Evolutionary conservation across 148 eudicot species (phyloP), one percentile per base, ranked within the genome.

Genomic region (Cornus kousa): DNA sequence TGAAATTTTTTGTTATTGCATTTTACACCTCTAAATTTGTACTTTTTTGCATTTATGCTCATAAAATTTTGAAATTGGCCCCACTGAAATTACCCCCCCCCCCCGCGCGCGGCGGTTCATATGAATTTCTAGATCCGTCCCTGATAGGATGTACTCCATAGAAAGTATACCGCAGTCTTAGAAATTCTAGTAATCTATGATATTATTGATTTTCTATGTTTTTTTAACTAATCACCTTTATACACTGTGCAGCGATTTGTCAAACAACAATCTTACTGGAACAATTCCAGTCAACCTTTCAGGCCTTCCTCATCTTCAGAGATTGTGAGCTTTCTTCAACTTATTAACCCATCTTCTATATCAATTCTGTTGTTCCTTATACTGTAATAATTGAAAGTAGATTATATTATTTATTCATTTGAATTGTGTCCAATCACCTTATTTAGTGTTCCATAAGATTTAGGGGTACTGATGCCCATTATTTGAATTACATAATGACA

Each of bases 291-390:
- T 76, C 76, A 82, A 73, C 82, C 88, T 92, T 68, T 77, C 97
- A 3, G 82, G 85, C 48, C 89, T 90, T 80, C 90, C 94, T 72
- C 87, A 17, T 75, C 82, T 92, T 73, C 92, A 92, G 66, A 90
- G 3, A 86, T 72, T 89, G 95, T 91, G 85, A 79, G 87, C n/a
- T 35, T 70, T 53, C 59, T 53, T 53, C 59, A 53, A 53, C 16
- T 53, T 53, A 4, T 53, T 53, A 9, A 9, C 57, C 57, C 8
- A 4, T 50, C 14, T 9, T 50, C 14, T 50, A 50, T 50, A 50
- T 50, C 57, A 9, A 10, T 50, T 50, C 13, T 50, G 57, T 50
- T 6, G 57, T 50, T 50, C 57, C 57, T 9, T 50, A 50, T 9
- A 50, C 14, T 2, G 14, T 50, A 8, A 20, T 37, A 22, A 16